phyloP scores from a whole-genome alignment of 2,329 filamentous ascomycete species.

The Fusarium heterosporum region DNA sequence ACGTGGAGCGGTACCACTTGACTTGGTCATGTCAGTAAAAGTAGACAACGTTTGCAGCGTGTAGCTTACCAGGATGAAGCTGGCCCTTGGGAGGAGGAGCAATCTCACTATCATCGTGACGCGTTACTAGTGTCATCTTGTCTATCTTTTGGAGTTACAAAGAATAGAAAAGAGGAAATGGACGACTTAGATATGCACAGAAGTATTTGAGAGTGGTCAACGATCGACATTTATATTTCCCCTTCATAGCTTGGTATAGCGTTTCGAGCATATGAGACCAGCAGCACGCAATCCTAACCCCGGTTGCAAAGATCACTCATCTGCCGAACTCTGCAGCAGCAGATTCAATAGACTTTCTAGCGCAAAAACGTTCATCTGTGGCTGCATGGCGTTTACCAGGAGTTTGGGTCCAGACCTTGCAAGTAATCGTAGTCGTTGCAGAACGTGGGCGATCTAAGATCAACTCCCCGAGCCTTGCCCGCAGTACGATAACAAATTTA shows the following conservation, averaged over 20 bases:
- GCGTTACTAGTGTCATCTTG: conserved; percentile 34
- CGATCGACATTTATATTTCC: conserved; percentile 40
- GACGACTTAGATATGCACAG: background rate
- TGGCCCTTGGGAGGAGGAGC: conserved; percentile 48
- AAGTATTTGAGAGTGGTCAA: background rate
- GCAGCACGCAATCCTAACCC: conserved; percentile 30
- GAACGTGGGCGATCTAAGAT: conserved; percentile 4
- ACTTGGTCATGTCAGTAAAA: conserved; percentile 53
- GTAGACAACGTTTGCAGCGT: too few relatives aligned
- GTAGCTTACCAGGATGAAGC: conserved; percentile 46
- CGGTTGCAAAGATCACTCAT: conserved; percentile 10
- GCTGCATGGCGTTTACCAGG: conserved; percentile 26
- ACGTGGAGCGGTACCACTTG: conserved; percentile 77
- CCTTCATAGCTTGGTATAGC: background rate
- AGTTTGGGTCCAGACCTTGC: background rate
- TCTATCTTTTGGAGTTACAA: background rate
- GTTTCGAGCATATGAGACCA: conserved; percentile 1
- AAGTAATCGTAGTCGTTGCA: too few relatives aligned
- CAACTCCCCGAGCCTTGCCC: conserved; percentile 6
- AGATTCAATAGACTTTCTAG: conserved; percentile 3
- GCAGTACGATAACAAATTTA: background rate
- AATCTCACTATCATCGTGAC: conserved; percentile 40
- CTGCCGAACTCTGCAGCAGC: conserved; percentile 13
- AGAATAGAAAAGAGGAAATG: background rate
- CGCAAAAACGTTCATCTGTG: conserved; percentile 24